Evolutionary conservation across 345 rosid genomes (phyloP).

Genomic region (Acer yangbiense): DNA sequence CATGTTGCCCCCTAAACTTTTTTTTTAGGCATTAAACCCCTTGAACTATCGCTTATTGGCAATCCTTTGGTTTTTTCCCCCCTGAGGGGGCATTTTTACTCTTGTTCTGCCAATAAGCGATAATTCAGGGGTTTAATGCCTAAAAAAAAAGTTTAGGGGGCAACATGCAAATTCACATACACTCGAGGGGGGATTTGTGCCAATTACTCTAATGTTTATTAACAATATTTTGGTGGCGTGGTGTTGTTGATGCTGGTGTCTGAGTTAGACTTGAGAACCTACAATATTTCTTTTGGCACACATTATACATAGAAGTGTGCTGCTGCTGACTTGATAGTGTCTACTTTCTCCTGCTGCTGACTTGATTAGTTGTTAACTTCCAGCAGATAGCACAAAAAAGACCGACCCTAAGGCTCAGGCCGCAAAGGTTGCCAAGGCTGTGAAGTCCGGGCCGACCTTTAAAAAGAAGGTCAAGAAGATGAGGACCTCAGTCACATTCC

Average conservation of each 20-base stretch:
- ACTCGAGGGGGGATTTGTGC: too few relatives aligned
- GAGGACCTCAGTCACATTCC: slow-evolving; percentile 64
- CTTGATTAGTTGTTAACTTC: background rate
- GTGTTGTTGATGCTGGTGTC: too few relatives aligned
- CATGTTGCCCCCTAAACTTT: too few relatives aligned
- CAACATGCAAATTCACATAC: too few relatives aligned
- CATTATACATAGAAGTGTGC: background rate
- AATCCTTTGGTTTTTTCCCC: too few relatives aligned
- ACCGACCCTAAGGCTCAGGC: slow-evolving; percentile 68
- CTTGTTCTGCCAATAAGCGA: too few relatives aligned
- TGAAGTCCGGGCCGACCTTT: slow-evolving; percentile 56
- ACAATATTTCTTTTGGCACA: background rate
- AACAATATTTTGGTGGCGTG: background rate
- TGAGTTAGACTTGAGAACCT: background rate
- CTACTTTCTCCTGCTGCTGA: background rate
- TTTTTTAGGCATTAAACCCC: too few relatives aligned
- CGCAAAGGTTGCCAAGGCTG: slow-evolving; percentile 62
- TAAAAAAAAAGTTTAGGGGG: too few relatives aligned
- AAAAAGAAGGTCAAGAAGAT: slow-evolving; percentile 66
- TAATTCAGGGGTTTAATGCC: too few relatives aligned
- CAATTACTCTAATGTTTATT: background rate
- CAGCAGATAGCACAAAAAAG: slow-evolving; percentile 42
- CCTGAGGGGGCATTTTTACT: too few relatives aligned
- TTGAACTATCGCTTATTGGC: too few relatives aligned
- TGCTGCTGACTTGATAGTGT: background rate